Conservation (phyloP, 352 stramenopile genomes). For the Albugo candida region DNA sequence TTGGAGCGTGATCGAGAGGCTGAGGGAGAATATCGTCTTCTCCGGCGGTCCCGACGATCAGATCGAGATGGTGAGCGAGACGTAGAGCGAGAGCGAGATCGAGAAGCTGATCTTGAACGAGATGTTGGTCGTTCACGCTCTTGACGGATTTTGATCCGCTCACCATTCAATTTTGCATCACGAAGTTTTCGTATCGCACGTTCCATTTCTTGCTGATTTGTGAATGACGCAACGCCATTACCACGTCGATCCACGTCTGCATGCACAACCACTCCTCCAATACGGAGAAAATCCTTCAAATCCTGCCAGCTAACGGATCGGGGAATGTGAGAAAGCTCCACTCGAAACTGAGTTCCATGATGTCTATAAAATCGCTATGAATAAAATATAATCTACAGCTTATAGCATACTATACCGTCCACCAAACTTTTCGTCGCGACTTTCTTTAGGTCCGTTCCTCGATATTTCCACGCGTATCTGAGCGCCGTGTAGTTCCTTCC, state of each 20-base stretch:
- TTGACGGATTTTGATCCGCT: slow-evolving; percentile 24
- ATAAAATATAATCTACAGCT: not conserved
- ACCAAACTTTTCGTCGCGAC: slow-evolving; percentile 2
- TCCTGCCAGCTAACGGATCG: slow-evolving; percentile 30
- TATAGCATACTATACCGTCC: not conserved
- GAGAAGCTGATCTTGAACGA: not conserved
- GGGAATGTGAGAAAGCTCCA: slow-evolving; percentile 24
- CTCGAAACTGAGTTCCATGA: slow-evolving; percentile 28
- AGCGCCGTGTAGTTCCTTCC: slow-evolving; percentile 16
- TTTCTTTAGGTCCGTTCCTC: slow-evolving; percentile 10
- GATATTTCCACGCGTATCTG: slow-evolving; percentile 38
- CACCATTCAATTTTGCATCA: slow-evolving; percentile 20
- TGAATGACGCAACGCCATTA: slow-evolving; percentile 39
- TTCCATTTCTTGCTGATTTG: slow-evolving; percentile 32
- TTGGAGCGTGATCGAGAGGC: slow-evolving; percentile 10
- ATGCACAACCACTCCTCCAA: slow-evolving; percentile 37
- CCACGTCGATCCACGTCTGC: slow-evolving; percentile 44
- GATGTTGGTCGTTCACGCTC: slow-evolving; percentile 2
- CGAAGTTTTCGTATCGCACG: slow-evolving; percentile 33
- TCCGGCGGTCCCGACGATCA: slow-evolving; percentile 4
- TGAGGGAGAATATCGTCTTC: slow-evolving; percentile 6
- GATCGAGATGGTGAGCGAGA: slow-evolving; percentile 9
- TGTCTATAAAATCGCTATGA: slow-evolving; percentile 10
- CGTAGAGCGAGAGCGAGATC: not conserved
- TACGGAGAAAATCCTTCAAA: slow-evolving; percentile 40